Percentiles rank a stretch among this genome's conserved stretches.
Evolutionary conservation across 106 monocot species (phyloP).

Genomic region (Apostasia ramifera): DNA sequence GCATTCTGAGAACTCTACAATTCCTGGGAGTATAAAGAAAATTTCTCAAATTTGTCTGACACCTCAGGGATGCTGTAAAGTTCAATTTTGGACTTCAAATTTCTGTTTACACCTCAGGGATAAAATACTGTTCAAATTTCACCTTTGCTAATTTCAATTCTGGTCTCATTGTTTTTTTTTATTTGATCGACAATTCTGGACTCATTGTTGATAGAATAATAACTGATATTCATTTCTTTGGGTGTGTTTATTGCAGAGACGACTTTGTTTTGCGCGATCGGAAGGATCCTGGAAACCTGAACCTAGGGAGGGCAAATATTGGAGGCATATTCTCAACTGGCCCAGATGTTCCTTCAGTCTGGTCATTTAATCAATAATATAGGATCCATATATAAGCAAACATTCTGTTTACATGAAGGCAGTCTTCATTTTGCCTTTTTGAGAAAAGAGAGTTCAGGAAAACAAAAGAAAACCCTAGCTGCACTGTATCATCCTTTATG

Average conservation of each 20-base stretch:
- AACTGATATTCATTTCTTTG: too few relatives aligned
- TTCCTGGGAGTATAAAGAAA: too few relatives aligned
- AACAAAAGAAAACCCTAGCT: not conserved
- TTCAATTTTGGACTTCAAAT: too few relatives aligned
- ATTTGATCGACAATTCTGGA: too few relatives aligned
- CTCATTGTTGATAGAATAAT: too few relatives aligned
- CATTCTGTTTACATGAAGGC: not conserved
- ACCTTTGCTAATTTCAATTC: too few relatives aligned
- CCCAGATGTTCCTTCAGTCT: slow-evolving; percentile 35
- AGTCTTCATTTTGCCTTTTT: slow-evolving; percentile 5
- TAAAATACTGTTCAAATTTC: too few relatives aligned
- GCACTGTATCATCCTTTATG: slow-evolving; percentile 21
- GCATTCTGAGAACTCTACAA: too few relatives aligned
- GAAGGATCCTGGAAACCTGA: slow-evolving; percentile 11
- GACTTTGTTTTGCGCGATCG: slow-evolving; percentile 16
- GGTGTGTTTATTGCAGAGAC: slow-evolving; percentile 11
- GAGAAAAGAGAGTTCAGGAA: slow-evolving; percentile 9
- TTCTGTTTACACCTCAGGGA: too few relatives aligned
- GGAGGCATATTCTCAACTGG: slow-evolving; percentile 32
- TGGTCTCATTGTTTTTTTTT: too few relatives aligned
- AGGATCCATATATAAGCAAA: slow-evolving; percentile 4
- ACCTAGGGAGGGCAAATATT: slow-evolving; percentile 5
- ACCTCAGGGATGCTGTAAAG: too few relatives aligned
- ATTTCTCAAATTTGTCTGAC: too few relatives aligned
- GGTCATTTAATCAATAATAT: slow-evolving; percentile 43